Base-by-base conservation (phyloP, 2,329 filamentous ascomycete species). In the Torrubiellomyces zombiae region DNA sequence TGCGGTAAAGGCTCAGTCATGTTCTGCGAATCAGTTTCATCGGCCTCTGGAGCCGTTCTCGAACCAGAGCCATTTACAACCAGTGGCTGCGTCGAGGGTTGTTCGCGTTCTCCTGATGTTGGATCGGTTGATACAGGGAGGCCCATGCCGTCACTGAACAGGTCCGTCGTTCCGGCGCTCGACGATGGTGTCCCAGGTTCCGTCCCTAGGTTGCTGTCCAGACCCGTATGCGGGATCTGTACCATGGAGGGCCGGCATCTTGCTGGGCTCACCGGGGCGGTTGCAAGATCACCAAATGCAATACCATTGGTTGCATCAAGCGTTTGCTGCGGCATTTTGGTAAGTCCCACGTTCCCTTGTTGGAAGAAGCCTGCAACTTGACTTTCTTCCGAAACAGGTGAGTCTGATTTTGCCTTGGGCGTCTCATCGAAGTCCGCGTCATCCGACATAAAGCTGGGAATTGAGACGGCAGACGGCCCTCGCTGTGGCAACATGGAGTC, bases 381-480 rank as follows among this genome's bases (percentile, higher is more conserved):
- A 26, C 49, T 52, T 25, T 63, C 62, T 10, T 66, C 56, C 6
- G 62, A 57, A 4, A 55, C 51, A 4, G 61, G 56, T 0, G 61
- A 61, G 17, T 57, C 57, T 1, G 53, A 49, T 3, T 43, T 27
- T 2, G 51, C 45, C 28, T 51, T 53, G 3, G 51, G 46, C 4
- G 51, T 50, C 21, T 58, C 57, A 23, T 67, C 63, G 20, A 47
- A 51, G 17, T 60, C 58, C 6, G 50, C 46, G 17, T 68, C 69
- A 31, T 71, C 65, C 1, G 66, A 50, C 20, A 63, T 60, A 34
- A 70, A 70, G 37, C 55, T 67, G 4, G 66, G 61, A 9, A 69
- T 58, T 3, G 58, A 40, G 9, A 60, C 44, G 4, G 63, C 62
- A 29, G 67, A n/a, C n/a, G n/a, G n/a, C n/a, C n/a, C n/a, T n/a